Percentiles rank a stretch among this genome's conserved stretches.
Conservation (phyloP, 495 filamentous ascomycete genomes). For the Hyaloscypha finlandica region DNA sequence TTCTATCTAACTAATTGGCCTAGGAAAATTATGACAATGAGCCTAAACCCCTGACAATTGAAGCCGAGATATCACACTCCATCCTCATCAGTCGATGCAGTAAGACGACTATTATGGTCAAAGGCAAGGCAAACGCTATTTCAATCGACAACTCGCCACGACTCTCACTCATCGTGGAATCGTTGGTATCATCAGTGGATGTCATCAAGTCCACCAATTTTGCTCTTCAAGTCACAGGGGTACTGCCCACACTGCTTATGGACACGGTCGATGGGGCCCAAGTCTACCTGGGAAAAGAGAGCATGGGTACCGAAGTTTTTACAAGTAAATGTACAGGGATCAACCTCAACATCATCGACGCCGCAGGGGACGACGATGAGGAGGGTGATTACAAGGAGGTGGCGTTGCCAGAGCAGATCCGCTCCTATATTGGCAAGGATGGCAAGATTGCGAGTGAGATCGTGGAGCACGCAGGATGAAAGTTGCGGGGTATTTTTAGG, state of each 20-base stretch:
- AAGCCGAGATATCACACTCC: conserved; percentile 80
- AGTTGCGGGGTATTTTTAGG: neutral
- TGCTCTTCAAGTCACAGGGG: conserved; percentile 83
- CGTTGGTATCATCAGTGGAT: conserved; percentile 86
- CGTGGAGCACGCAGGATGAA: conserved; percentile 79
- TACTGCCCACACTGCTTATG: conserved; percentile 80
- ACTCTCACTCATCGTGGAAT: conserved; percentile 84
- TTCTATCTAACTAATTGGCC: conserved; percentile 9
- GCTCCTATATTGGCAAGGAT: conserved; percentile 66
- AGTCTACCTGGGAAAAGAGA: conserved; percentile 81
- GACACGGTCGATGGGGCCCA: conserved; percentile 92
- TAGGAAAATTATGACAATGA: conserved; percentile 90
- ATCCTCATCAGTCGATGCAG: conserved; percentile 90
- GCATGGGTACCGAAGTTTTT: conserved; percentile 76
- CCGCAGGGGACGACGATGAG: conserved; percentile 38
- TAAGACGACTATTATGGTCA: conserved; percentile 85
- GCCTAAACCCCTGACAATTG: conserved; percentile 66
- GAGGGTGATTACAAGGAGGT: conserved; percentile 81
- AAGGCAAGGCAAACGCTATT: conserved; percentile 92
- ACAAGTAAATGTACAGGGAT: conserved; percentile 80
- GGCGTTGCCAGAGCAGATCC: conserved; percentile 86
- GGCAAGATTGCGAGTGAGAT: conserved; percentile 82
- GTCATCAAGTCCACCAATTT: conserved; percentile 93
- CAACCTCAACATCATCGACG: conserved; percentile 77
- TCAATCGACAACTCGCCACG: conserved; percentile 86